These are phyloP conservation scores for Lachancea cidri DNA, from an alignment of 805 yeast species.

Conservation along the genomic window DNA sequence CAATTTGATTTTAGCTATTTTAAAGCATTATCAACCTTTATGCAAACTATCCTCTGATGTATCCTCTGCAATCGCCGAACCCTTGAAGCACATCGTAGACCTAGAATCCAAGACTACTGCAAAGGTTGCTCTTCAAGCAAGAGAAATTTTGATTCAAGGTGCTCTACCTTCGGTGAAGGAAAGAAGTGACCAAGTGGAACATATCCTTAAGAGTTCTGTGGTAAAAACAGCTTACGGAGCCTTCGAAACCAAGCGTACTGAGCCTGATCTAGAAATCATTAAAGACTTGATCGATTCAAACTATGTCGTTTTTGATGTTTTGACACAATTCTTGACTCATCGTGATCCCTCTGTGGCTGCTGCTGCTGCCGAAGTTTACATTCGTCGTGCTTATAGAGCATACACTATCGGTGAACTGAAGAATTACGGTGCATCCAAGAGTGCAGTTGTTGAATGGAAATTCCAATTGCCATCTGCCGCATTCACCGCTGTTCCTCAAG, in stretches of 20 bases:
- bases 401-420: constrained; percentile 77
- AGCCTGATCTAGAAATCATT: constrained; percentile 75
- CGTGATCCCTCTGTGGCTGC: constrained; percentile 83
- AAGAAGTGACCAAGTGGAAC: constrained; percentile 95
- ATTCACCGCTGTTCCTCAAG: constrained; percentile 61
- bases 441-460: constrained; percentile 79
- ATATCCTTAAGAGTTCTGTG: constrained; percentile 86
- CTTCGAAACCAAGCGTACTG: constrained; percentile 64
- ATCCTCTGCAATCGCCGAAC: constrained; percentile 60
- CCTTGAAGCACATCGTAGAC: constrained; percentile 76
- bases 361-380: constrained; percentile 96
- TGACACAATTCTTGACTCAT: constrained; percentile 83
- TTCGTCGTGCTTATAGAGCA: constrained; percentile 95
- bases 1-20: constrained; percentile 78
- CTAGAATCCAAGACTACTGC: constrained; percentile 87
- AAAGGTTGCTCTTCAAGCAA: constrained; percentile 89
- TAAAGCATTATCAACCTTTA: constrained; percentile 74
- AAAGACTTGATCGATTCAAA: constrained; percentile 94
- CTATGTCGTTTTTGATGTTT: constrained; percentile 92
- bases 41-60: constrained; percentile 68
- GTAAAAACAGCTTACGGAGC: constrained; percentile 88
- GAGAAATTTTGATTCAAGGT: constrained; percentile 94
- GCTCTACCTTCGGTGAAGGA: constrained; percentile 94
- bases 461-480: constrained; percentile 84
- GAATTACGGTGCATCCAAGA: constrained; percentile 49